Base-by-base conservation (phyloP, 1,139 yeast genomes). In the Blastobotrys apis region DNA sequence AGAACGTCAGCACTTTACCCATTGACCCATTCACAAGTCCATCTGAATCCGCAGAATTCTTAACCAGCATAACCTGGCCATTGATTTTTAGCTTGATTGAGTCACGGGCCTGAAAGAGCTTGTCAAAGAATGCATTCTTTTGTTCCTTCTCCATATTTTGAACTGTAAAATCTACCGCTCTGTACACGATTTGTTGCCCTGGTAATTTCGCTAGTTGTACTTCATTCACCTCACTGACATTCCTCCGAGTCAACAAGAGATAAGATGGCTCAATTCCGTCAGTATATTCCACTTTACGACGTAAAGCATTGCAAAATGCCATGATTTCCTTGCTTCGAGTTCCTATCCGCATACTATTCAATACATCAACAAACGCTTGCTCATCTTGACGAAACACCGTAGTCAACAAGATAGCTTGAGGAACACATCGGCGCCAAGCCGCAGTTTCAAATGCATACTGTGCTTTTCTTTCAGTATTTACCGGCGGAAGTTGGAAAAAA, bases 381-480 rank as follows among this genome's bases (percentile, higher is more conserved):
- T 94, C 94, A 58, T 81, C 80, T 62, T 92, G 99, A 52, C 99
- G 77, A 63, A 87, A 94, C n/a, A 92, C 90, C 53, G 81, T 84
- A 45, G 75, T 73, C 45, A 92, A 67, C 30, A 81, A 75, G 35
- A 87, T 75, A 10, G 23, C 30, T 15, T 34, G 29, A n/a, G 29
- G 68, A 43, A 92, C 77, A 1, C 80, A 71, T 25, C 68, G 68
- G 39, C 70, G 69, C 98, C 98, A 94, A 6, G 82, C 70, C 3
- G 65, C 54, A n/a, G 88, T 73, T 58, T 88, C 88, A 64, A 92
- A 92, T 10, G 95, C 84, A 64, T 85, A 86, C 59, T 60, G 3
- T 19, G 47, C 9, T 23, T 42, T 30, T 43, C 50, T 2, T 50
- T 52, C 98, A 76, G 63, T 27, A 2, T 46, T 44, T 13, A 88